phyloP scores from a whole-genome alignment of 148 eudicot species.

The Pharnaceum exiguum region DNA sequence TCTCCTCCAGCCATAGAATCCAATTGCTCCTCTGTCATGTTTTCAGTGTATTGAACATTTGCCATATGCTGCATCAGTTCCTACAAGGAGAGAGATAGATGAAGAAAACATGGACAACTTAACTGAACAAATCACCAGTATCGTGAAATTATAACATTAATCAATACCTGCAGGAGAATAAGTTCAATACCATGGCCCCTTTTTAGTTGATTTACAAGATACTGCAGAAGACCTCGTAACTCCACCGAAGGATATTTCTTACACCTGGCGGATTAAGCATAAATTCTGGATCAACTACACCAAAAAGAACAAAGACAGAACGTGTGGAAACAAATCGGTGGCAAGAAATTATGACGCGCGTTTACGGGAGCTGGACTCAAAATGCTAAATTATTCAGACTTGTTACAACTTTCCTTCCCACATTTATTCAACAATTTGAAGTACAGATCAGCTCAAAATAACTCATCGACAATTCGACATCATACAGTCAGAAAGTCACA shows the following conservation, averaged over 20 bases:
- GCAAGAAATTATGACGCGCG: too few species aligned
- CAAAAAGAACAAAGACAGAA: neutral
- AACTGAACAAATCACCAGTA: neutral
- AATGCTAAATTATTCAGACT: too few species aligned
- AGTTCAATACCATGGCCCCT: constrained; percentile 94
- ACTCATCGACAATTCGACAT: too few species aligned
- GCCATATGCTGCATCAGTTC: constrained; percentile 99
- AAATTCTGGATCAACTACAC: neutral
- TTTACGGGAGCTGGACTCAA: too few species aligned
- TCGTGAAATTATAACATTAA: neutral
- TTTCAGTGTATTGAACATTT: constrained; percentile 92
- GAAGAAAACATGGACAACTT: neutral
- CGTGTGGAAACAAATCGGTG: too few species aligned
- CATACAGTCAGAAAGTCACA: too few species aligned
- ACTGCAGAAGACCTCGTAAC: constrained; percentile 93
- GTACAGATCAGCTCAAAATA: too few species aligned
- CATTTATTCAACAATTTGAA: too few species aligned
- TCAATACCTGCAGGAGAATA: constrained; percentile 76
- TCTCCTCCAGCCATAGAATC: constrained; percentile 99
- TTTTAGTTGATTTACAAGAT: constrained; percentile 91
- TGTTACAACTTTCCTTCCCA: too few species aligned
- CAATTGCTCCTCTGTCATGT: constrained; percentile 96
- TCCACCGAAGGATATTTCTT: constrained; percentile 99
- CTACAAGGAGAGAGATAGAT: constrained; percentile 27
- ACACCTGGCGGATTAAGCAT: constrained; percentile 51